Evolutionary conservation across 371 early-diverging fungal species (phyloP), one percentile per base, ranked within the genome.

Genomic region (Syncephalastrum racemosum): DNA sequence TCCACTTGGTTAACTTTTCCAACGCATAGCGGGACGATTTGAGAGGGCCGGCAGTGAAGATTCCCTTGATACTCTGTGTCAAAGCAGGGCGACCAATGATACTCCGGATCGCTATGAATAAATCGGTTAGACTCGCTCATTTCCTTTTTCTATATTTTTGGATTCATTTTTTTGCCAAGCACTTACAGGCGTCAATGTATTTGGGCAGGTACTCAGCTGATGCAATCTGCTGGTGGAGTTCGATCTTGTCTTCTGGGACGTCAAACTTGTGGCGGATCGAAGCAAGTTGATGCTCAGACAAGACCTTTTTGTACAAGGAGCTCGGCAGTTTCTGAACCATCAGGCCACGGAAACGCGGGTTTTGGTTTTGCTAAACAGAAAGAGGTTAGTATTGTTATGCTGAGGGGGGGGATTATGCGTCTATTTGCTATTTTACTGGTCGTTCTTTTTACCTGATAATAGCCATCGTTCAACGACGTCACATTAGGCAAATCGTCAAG

Each of bases 1-100:
- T 75, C 82, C 86, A 80, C 62, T 92, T 91, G 58, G 72, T 57
- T 53, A 95, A 45, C 62, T 95, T 95, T 53, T 77, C 84, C n/a
- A 75, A 50, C 41, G 87, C 86, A 75, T 97, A 97, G 15, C 75
- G 69, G 8, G 80, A 61, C 4, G 90, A 84, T 63, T 89, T 89
- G 25, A 73, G 6, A 13, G 89, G 55, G 3, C 98, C 98, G 16
- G 97, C 96, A 4, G 96, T 93, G 18, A 94, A 65, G 14, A 97
- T 68, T 2, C 98, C 98, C 73, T 98, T 98, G 55, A 86, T 58
- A 19, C 94, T 89, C 73, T 98, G 98, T 7, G 90, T 85, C 23
- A 98, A 60, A 1, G 97, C 94, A 1, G 97, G 92, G 31, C 84
- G 65, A 14, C 66, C 77, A 55, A 79, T 76, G 46, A 71, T 73